Evolutionary conservation across 371 early-diverging fungal genomes (phyloP).

Genomic region (Apophysomyces ossiformis): DNA sequence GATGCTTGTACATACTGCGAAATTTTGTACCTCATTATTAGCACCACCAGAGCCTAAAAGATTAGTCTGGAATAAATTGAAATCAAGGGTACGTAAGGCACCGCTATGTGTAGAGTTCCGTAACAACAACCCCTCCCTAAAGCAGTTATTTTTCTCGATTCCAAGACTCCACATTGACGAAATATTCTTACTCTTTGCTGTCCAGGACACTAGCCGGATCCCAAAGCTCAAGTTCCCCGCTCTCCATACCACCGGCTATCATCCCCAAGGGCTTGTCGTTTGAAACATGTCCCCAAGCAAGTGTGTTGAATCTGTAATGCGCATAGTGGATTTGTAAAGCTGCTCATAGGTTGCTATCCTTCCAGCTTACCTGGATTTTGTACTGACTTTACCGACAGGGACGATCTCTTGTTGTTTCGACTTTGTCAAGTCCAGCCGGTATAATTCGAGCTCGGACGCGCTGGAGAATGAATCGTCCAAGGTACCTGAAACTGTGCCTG

Average conservation of each 20-base stretch:
- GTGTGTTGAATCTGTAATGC: slow-evolving; percentile 66
- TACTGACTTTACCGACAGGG: slow-evolving; percentile 65
- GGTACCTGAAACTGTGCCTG: slow-evolving; percentile 96
- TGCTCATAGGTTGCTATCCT: neutral
- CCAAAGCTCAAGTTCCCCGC: slow-evolving; percentile 91
- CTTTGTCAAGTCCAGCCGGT: slow-evolving; percentile 71
- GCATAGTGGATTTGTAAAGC: neutral
- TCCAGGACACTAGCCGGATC: slow-evolving; percentile 78
- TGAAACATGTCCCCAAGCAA: slow-evolving; percentile 84
- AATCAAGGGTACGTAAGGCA: slow-evolving; percentile 90
- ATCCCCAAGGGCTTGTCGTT: slow-evolving; percentile 74
- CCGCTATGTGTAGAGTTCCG: slow-evolving; percentile 82
- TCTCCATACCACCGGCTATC: slow-evolving; percentile 95
- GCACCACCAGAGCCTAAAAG: slow-evolving; percentile 90
- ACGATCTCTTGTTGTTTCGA: slow-evolving; percentile 35
- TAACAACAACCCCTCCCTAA: slow-evolving; percentile 58
- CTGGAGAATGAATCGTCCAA: slow-evolving; percentile 96
- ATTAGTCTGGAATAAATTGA: slow-evolving; percentile 87
- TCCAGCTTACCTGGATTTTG: slow-evolving; percentile 63
- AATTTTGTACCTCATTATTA: slow-evolving; percentile 76
- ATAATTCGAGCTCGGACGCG: slow-evolving; percentile 90
- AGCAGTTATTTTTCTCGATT: neutral
- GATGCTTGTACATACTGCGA: neutral
- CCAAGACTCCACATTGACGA: neutral
- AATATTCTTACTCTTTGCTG: slow-evolving; percentile 50